phyloP scores from a whole-genome alignment of 306 rosid genomes.

The Arachis stenosperma region DNA sequence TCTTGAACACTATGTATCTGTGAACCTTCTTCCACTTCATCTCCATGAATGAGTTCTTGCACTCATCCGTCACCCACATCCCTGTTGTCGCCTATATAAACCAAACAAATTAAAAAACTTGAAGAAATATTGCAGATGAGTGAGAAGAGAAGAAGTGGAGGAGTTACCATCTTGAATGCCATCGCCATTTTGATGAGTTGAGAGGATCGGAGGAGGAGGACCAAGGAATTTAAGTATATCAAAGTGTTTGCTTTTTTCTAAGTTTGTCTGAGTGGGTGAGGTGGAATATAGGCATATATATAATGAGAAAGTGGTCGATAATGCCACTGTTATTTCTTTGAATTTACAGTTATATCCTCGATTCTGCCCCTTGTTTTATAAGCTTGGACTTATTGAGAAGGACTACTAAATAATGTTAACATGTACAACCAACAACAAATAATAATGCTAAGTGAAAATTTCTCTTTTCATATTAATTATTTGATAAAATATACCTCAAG shows the following conservation, averaged over 20 bases:
- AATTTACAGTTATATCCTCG: conserved; percentile 45
- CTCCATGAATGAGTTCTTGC: conserved; percentile 96
- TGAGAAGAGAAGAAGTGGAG: neutral
- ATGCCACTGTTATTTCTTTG: conserved; percentile 19
- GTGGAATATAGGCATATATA: conserved; percentile 39
- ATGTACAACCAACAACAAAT: no score
- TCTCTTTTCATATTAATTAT: no score
- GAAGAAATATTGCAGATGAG: neutral
- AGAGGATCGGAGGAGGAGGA: neutral
- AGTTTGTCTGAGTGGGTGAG: conserved; percentile 13
- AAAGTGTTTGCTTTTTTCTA: neutral
- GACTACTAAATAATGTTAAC: no score
- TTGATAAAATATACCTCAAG: no score
- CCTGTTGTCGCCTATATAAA: conserved; percentile 80
- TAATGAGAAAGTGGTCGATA: neutral
- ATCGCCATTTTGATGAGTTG: conserved; percentile 78
- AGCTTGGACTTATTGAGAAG: no score
- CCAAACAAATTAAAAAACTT: neutral
- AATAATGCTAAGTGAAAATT: no score
- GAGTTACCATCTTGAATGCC: conserved; percentile 97
- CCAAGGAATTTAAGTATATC: neutral
- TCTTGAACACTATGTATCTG: conserved; percentile 92
- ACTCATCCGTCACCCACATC: conserved; percentile 99
- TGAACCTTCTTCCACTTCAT: conserved; percentile 99
- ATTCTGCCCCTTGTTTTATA: neutral